phyloP scores from a whole-genome alignment of 305 asterid species.

The Rubia tinctorum region DNA sequence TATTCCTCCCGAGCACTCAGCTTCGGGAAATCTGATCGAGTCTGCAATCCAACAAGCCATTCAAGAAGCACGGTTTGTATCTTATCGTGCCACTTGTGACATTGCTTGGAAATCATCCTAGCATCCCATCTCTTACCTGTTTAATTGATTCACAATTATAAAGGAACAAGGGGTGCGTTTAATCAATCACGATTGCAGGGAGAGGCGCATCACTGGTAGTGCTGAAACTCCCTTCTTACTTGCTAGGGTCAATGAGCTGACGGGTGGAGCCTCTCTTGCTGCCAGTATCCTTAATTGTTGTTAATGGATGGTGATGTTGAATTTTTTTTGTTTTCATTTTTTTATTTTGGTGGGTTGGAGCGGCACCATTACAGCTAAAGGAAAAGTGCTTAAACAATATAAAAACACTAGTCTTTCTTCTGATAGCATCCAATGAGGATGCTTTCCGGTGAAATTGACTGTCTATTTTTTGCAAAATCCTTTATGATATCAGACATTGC shows the following conservation, averaged over 20 bases:
- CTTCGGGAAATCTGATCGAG: conserved; percentile 77
- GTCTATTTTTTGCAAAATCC: conserved; percentile 31
- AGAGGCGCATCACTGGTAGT: conserved; percentile 71
- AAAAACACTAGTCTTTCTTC: background rate
- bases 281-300: conserved; percentile 62
- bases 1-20: conserved; percentile 76
- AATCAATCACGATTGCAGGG: conserved; percentile 46
- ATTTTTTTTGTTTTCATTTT: background rate
- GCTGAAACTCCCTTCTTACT: conserved; percentile 95
- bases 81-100: conserved; percentile 9
- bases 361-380: background rate
- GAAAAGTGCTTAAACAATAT: background rate
- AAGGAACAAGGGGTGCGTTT: conserved; percentile 10
- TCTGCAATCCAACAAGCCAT: conserved; percentile 85
- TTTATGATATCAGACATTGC: conserved; percentile 65
- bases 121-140: background rate
- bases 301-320: background rate
- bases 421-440: background rate
- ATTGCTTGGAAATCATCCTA: conserved; percentile 4
- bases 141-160: background rate
- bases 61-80: conserved; percentile 67
- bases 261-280: conserved; percentile 89
- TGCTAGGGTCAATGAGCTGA: conserved; percentile 79
- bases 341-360: background rate
- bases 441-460: background rate